Base-by-base conservation (phyloP, 768 basidiomycete genomes). In the Mrakia blollopis region DNA sequence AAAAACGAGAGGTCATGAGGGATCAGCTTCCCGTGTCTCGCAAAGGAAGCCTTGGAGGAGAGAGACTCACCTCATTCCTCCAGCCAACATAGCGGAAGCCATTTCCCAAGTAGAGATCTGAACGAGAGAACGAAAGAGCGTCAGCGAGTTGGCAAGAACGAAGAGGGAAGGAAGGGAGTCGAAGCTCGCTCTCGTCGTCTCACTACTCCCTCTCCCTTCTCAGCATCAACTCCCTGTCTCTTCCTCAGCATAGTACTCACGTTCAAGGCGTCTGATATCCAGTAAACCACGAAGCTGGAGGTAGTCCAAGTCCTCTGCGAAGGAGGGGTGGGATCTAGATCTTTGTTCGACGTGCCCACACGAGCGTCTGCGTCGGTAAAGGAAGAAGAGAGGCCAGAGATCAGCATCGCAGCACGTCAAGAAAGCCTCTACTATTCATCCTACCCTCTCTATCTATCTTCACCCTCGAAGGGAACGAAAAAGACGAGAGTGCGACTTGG, bases 61-160 rank as follows among this genome's bases (percentile, higher is more conserved):
- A 14, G 25, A 28, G 18, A 16, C 62, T 32, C 14, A 73, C 37
- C 61, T 47, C 44, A 75, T 52, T 32, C 74, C 65, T 8, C 32
- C 52, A 16, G 70, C 44, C 21, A 78, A 44, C 30, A 73, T 65
- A 16, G 57, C 52, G 10, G 65, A 69, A 32, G 65, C 77, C 72
- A 78, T 78, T 68, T 54, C 32, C 72, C 73, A 78, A 7, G 77
- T 73, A 41, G 72, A 73, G 32, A 35, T 65, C 37, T 21, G 23
- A 52, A n/a, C 30, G 47, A 41, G 69, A n/a, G 39, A 4, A n/a
- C n/a, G 5, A 47, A 70, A 14, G 69, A 47, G 11, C 14, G 47
- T 50, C 47, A 50, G 47, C 47, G 47, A 21, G 47, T 14, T 14
- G 2, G 1, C 47, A 16, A 30, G 30, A 47, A 18, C 1, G 11